Percentiles rank a stretch among this genome's conserved stretches.
phyloP scores from a whole-genome alignment of 2,329 filamentous ascomycete genomes.

The Cladosporium sp. region DNA sequence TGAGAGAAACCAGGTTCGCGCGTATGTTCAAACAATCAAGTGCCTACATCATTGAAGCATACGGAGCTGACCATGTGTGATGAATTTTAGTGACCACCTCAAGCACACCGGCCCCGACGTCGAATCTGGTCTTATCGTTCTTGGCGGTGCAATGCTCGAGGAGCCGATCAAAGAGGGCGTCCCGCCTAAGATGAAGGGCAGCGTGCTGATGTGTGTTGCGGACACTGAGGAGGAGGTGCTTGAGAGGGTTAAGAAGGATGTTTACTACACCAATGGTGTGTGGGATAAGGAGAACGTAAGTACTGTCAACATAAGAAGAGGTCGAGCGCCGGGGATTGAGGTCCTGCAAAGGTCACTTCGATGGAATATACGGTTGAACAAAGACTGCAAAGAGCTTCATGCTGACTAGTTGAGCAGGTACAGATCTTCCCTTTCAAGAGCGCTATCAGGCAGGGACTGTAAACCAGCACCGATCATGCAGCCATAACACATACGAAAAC shows the following conservation, averaged over 20 bases:
- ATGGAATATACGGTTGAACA: neutral
- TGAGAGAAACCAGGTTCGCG: slow-evolving; percentile 40
- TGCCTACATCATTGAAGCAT: no score
- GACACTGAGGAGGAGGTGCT: slow-evolving; percentile 66
- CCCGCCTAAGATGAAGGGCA: slow-evolving; percentile 68
- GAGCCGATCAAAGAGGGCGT: slow-evolving; percentile 60
- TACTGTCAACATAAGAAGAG: neutral
- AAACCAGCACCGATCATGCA: neutral
- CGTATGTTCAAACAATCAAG: slow-evolving; percentile 30
- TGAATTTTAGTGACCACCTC: slow-evolving; percentile 49
- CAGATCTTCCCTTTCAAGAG: slow-evolving; percentile 48
- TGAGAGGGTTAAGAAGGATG: slow-evolving; percentile 63
- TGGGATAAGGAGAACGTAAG: slow-evolving; percentile 62
- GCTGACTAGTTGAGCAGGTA: slow-evolving; percentile 22
- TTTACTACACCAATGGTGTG: slow-evolving; percentile 67
- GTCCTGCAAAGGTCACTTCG: no score
- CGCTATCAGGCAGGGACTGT: slow-evolving; percentile 40
- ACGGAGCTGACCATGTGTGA: neutral
- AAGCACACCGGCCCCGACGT: slow-evolving; percentile 49
- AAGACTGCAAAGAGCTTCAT: neutral
- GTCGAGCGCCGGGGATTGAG: neutral
- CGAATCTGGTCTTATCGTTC: slow-evolving; percentile 56
- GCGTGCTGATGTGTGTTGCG: slow-evolving; percentile 63
- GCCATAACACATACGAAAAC: neutral
- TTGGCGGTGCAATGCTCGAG: slow-evolving; percentile 67